Evolutionary conservation across 768 basidiomycete genomes (phyloP), one percentile per base, ranked within the genome.

Genomic region (Auriscalpium microsporum): DNA sequence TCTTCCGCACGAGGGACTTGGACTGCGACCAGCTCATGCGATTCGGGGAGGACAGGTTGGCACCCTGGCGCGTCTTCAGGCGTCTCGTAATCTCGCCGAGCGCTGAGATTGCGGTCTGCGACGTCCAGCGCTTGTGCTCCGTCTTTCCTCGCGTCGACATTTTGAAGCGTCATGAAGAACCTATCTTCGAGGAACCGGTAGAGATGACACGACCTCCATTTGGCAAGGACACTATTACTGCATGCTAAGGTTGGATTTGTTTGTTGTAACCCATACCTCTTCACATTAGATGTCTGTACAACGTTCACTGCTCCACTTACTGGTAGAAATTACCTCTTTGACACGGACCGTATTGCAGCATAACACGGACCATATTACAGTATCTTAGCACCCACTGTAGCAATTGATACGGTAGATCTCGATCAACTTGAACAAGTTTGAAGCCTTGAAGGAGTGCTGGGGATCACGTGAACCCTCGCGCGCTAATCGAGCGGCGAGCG

Each of bases 161-260:
- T 19, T 2, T 50, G 14, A 33, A 8, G 34, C 34, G 8, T 6
- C 16, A 50, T 8, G 50, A 11, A 3, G 50, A 35, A 35, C 50
- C 50, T 14, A 28, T 40, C 14, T 61, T 59, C 45, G 54, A 58
- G 37, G 58, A 61, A 28, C 59, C 59, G n/a, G 23, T 46, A 19
- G 54, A 58, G 48, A 58, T 61, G 59, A 59, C 49, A 35, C 58
- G 51, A 13, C 50, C 45, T 28, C 57, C 59, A 17, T 61, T 61
- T 48, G 59, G 59, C 44, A 61, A 51, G 50, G 59, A 61, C 19
- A 36, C 28, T 28, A 28, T 2, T 28, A 5, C 4, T 4, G 28
- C 5, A 28, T 28, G 28, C 7, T 28, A 28, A 28, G 28, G 4
- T 4, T 28, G 28, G 28, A 2, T 28, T 28, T 28, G 28, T 28